phyloP scores from a whole-genome alignment of 805 yeast genomes.

The Candida mattraensis region DNA sequence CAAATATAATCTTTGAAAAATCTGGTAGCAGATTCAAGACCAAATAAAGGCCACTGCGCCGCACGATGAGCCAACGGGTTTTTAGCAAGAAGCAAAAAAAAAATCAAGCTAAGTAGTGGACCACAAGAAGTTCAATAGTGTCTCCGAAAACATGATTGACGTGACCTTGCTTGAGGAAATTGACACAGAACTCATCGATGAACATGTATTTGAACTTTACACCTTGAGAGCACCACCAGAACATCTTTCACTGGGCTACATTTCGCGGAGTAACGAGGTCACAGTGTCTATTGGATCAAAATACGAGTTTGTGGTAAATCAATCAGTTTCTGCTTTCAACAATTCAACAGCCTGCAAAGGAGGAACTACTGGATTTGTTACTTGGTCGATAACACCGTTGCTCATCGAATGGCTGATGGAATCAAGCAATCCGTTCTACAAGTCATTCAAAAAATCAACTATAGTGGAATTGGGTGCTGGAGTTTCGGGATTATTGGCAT shows the following conservation, averaged over 20 bases:
- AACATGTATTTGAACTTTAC: constrained; percentile 31
- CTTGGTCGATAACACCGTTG: constrained; percentile 54
- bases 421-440: constrained; percentile 29
- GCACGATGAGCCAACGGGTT: too few species aligned
- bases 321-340: constrained; percentile 34
- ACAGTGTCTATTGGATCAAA: constrained; percentile 17
- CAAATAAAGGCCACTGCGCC: too few species aligned
- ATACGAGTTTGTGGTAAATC: constrained; percentile 29
- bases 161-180: constrained; percentile 6
- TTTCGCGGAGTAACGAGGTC: constrained; percentile 20
- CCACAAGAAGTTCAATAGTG: too few species aligned
- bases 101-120: too few species aligned
- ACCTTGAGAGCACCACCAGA: constrained; percentile 16
- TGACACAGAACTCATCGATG: constrained; percentile 19
- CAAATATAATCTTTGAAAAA: too few species aligned
- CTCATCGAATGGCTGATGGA: constrained; percentile 55
- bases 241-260: constrained; percentile 25
- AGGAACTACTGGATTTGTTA: constrained; percentile 60
- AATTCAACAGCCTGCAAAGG: constrained; percentile 35
- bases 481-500: constrained; percentile 50
- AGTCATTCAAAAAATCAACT: constrained; percentile 18
- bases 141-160: constrained; percentile 3
- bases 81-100: neutral
- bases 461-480: constrained; percentile 68
- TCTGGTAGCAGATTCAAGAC: too few species aligned